These are phyloP conservation scores for Emergomyces pasteurianus DNA, from an alignment of 2,329 filamentous ascomycete genomes.

Conservation along the genomic window DNA sequence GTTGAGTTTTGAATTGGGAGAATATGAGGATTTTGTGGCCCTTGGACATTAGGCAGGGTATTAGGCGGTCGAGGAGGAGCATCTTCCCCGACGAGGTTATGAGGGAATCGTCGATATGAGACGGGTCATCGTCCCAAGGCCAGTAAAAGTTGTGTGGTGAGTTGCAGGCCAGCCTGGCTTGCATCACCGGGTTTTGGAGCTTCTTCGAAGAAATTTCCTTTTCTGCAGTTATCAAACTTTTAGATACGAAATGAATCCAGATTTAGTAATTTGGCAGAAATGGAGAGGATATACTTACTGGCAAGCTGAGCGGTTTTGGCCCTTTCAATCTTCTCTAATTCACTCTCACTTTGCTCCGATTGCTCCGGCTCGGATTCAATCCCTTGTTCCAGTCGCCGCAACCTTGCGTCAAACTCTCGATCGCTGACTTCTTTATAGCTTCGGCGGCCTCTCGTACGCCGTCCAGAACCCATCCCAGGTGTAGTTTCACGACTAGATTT, in stretches of 20 bases:
- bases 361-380: slow-evolving; percentile 47
- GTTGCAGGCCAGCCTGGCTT: slow-evolving; percentile 84
- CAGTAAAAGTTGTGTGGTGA: slow-evolving; percentile 95
- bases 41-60: slow-evolving; percentile 59
- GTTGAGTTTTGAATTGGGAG: slow-evolving; percentile 88
- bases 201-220: slow-evolving; percentile 85
- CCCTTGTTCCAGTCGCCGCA: slow-evolving; percentile 32
- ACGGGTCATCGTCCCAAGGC: slow-evolving; percentile 55
- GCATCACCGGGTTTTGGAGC: slow-evolving; percentile 83
- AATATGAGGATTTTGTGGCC: slow-evolving; percentile 92
- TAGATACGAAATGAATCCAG: background rate
- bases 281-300: slow-evolving; percentile 40
- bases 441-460: slow-evolving; percentile 41
- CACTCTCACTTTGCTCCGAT: slow-evolving; percentile 32
- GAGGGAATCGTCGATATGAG: slow-evolving; percentile 62
- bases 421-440: slow-evolving; percentile 65
- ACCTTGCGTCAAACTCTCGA: slow-evolving; percentile 67
- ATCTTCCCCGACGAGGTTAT: slow-evolving; percentile 90
- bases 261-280: background rate
- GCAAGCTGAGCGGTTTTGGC: slow-evolving; percentile 62
- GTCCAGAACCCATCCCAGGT: slow-evolving; percentile 45
- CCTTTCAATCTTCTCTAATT: slow-evolving; percentile 51
- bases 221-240: slow-evolving; percentile 34
- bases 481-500: slow-evolving; percentile 68
- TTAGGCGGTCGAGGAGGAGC: slow-evolving; percentile 77